Evolutionary conservation across 495 filamentous ascomycete species (phyloP).

Genomic region (Evernia prunastri): DNA sequence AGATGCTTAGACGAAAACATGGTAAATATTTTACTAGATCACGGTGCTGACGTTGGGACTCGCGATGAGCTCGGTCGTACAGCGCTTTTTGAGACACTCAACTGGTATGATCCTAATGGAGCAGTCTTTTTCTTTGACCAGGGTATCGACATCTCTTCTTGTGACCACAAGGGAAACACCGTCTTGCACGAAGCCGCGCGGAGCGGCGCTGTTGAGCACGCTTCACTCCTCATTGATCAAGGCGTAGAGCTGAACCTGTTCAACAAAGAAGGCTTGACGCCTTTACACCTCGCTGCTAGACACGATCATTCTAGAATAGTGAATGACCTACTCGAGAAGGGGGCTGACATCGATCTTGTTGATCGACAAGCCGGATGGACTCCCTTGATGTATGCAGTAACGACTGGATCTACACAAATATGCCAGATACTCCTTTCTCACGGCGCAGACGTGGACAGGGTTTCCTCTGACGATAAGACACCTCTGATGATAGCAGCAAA

Average conservation of each 20-base stretch:
- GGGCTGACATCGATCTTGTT: not conserved
- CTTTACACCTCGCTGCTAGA: constrained; percentile 3
- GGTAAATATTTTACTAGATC: not conserved
- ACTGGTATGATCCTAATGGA: not conserved
- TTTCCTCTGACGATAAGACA: not conserved
- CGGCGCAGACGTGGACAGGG: not conserved
- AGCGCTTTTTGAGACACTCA: not conserved
- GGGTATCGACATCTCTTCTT: not conserved
- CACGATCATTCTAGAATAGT: not conserved
- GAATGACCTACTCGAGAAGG: not conserved
- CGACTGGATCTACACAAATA: not conserved
- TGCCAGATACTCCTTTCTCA: not conserved
- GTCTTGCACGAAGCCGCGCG: not conserved
- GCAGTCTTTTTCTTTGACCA: not conserved
- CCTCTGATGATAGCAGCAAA: not conserved
- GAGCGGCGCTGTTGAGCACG: not conserved
- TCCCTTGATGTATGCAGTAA: not conserved
- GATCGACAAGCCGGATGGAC: not conserved
- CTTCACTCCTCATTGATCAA: not conserved
- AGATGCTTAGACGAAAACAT: not conserved
- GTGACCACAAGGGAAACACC: not conserved
- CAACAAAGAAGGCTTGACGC: constrained; percentile 2
- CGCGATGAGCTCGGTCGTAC: not conserved
- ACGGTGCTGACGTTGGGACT: not conserved
- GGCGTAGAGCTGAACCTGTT: not conserved